phyloP scores from a whole-genome alignment of 805 yeast genomes.

The Wickerhamiella dianesei region DNA sequence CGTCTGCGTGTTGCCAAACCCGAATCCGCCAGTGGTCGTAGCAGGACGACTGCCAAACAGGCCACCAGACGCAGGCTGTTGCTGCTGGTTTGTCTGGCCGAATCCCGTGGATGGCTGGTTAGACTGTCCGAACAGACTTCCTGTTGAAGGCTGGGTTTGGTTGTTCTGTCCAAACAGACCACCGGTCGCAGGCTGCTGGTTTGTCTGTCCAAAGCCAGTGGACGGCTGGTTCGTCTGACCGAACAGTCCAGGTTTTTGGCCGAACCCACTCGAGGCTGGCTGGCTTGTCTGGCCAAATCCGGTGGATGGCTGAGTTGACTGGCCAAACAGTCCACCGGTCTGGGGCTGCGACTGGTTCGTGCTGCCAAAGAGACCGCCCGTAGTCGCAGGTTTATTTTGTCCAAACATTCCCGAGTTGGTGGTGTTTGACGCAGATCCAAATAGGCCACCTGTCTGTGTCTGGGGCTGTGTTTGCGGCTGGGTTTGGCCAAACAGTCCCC shows the following conservation, averaged over 20 bases:
- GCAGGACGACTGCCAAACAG: conserved; percentile 5
- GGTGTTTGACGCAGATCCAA: conserved; percentile 5
- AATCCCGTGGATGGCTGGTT: conserved; percentile 4
- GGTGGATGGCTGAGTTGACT: neutral
- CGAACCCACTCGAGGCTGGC: neutral
- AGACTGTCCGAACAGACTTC: conserved; percentile 6
- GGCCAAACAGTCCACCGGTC: conserved; percentile 1
- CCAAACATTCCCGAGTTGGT: conserved; percentile 17
- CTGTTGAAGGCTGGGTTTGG: neutral
- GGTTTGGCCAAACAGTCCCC: conserved; percentile 6
- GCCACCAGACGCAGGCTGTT: conserved; percentile 3
- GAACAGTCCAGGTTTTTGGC: conserved; percentile 1
- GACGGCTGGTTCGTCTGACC: neutral
- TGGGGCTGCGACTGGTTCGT: neutral
- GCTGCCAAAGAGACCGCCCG: conserved; percentile 11
- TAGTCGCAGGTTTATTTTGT: conserved; percentile 3
- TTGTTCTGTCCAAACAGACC: conserved; percentile 6
- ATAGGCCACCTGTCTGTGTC: conserved; percentile 11
- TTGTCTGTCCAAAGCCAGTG: conserved; percentile 6
- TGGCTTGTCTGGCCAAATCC: neutral
- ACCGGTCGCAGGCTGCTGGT: conserved; percentile 3
- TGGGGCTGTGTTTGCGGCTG: conserved; percentile 13
- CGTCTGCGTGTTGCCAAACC: neutral
- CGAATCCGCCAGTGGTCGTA: neutral
- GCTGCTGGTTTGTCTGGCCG: conserved; percentile 7